phyloP scores from a whole-genome alignment of 2,329 filamentous ascomycete species.

The Trichoderma atroviride region DNA sequence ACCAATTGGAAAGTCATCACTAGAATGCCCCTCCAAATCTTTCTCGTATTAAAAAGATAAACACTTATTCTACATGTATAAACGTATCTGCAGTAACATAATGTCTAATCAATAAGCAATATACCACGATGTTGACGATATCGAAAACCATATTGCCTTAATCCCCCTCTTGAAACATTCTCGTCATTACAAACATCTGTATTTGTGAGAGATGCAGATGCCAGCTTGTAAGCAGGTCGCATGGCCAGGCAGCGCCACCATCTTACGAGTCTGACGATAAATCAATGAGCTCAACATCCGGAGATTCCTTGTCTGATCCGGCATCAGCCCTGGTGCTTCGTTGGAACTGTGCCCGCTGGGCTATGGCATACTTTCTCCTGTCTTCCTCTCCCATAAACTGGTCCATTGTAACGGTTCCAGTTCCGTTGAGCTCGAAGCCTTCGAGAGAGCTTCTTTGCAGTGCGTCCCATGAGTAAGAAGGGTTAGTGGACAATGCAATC shows the following conservation, averaged over 20 bases:
- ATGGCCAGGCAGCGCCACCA: neutral
- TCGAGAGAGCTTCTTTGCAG: slow-evolving; percentile 63
- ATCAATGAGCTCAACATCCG: slow-evolving; percentile 26
- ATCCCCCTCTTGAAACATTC: too few species aligned
- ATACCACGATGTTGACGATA: neutral
- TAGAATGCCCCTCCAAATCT: neutral
- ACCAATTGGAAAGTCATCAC: neutral
- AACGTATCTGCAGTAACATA: neutral
- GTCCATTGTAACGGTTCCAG: slow-evolving; percentile 64
- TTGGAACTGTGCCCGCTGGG: slow-evolving; percentile 58
- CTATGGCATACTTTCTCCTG: slow-evolving; percentile 70
- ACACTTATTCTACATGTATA: neutral
- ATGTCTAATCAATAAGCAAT: neutral
- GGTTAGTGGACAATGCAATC: slow-evolving; percentile 2
- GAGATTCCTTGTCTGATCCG: neutral
- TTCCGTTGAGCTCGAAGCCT: slow-evolving; percentile 62
- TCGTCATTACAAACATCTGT: neutral
- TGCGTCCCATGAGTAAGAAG: slow-evolving; percentile 19
- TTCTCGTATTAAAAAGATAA: neutral
- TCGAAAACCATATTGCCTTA: neutral
- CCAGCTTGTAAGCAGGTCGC: neutral
- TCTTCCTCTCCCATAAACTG: slow-evolving; percentile 80
- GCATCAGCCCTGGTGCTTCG: neutral
- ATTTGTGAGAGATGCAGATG: neutral
- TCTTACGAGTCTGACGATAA: slow-evolving; percentile 14